A percentile compares a stretch with the other conserved stretches of the same genome.
These are phyloP conservation scores for Verticillium nonalfalfae DNA, from an alignment of 2,329 filamentous ascomycete species.

Conservation along the genomic window DNA sequence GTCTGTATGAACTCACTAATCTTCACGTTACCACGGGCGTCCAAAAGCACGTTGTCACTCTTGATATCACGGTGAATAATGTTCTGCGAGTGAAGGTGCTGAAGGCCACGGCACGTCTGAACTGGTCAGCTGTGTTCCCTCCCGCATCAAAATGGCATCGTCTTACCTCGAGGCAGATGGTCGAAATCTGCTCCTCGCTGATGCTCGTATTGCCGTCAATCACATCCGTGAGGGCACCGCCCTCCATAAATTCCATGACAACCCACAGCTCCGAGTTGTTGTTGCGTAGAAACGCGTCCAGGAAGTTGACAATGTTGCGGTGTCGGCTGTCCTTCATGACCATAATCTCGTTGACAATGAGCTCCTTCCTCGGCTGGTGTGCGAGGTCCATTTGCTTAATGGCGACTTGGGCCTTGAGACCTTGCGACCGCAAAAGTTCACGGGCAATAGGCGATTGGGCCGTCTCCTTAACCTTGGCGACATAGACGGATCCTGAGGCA, in stretches of 20 bases:
- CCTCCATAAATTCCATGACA: conserved; percentile 99
- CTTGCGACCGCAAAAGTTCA: conserved; percentile 72
- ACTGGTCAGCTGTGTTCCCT: neutral
- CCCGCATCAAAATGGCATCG: neutral
- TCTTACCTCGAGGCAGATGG: conserved; percentile 89
- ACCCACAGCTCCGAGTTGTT: conserved; percentile 97
- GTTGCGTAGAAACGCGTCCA: conserved; percentile 94
- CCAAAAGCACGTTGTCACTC: conserved; percentile 94
- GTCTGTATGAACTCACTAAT: conserved; percentile 62
- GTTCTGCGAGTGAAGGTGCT: conserved; percentile 90
- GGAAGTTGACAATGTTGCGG: conserved; percentile 97
- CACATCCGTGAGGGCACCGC: conserved; percentile 92
- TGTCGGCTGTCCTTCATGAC: conserved; percentile 99
- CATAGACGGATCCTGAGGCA: conserved; percentile 95
- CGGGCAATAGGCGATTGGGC: conserved; percentile 76
- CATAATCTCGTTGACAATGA: conserved; percentile 99
- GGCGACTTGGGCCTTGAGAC: conserved; percentile 80
- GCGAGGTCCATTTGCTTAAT: conserved; percentile 99
- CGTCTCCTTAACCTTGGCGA: conserved; percentile 88
- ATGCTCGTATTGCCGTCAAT: conserved; percentile 97
- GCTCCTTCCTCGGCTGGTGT: conserved; percentile 92
- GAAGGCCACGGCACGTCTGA: conserved; percentile 89
- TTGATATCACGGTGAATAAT: conserved; percentile 99
- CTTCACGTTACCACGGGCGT: conserved; percentile 92
- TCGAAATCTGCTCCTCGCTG: conserved; percentile 94